phyloP scores from a whole-genome alignment of 2,329 filamentous ascomycete genomes.

The Pseudonectria buxi region DNA sequence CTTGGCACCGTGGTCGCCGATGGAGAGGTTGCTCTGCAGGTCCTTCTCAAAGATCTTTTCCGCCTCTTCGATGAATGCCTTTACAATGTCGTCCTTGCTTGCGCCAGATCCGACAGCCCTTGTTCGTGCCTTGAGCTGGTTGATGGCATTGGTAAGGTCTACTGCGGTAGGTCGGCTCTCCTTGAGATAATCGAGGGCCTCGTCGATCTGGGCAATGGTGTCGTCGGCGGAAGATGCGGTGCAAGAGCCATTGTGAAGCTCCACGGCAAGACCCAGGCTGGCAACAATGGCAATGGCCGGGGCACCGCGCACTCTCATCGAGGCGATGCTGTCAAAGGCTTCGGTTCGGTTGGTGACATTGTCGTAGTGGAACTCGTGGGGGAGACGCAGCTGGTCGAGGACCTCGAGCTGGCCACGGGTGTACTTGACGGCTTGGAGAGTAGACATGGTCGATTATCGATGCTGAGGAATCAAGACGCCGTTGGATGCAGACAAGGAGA shows the following conservation, averaged over 20 bases:
- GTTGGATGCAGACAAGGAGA: too few species aligned
- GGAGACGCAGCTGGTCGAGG: conserved; percentile 75
- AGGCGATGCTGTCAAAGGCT: conserved; percentile 75
- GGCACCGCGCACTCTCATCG: conserved; percentile 72
- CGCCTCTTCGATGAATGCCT: conserved; percentile 69
- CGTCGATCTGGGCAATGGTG: conserved; percentile 64
- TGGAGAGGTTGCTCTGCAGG: conserved; percentile 76
- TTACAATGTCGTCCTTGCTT: conserved; percentile 47
- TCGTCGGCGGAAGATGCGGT: conserved; percentile 43
- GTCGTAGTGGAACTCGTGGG: conserved; percentile 75
- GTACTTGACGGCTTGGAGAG: conserved; percentile 73
- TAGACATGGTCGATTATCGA: conserved; percentile 36
- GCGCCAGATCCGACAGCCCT: conserved; percentile 38
- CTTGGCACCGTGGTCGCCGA: conserved; percentile 73
- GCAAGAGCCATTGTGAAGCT: conserved; percentile 54
- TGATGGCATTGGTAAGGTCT: conserved; percentile 84
- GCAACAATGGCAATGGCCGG: conserved; percentile 98
- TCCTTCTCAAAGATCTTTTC: conserved; percentile 85
- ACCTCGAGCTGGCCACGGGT: conserved; percentile 65
- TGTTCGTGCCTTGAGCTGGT: conserved; percentile 65
- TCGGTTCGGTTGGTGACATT: conserved; percentile 62
- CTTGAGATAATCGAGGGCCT: conserved; percentile 78
- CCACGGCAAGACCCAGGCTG: conserved; percentile 78
- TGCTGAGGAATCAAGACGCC: not conserved
- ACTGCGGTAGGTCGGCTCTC: conserved; percentile 90